A percentile compares a stretch with the other conserved stretches of the same genome.
These are phyloP conservation scores for Euphorbia schlechtendalii DNA, from an alignment of 441 rosid genomes.

Conservation along the genomic window DNA sequence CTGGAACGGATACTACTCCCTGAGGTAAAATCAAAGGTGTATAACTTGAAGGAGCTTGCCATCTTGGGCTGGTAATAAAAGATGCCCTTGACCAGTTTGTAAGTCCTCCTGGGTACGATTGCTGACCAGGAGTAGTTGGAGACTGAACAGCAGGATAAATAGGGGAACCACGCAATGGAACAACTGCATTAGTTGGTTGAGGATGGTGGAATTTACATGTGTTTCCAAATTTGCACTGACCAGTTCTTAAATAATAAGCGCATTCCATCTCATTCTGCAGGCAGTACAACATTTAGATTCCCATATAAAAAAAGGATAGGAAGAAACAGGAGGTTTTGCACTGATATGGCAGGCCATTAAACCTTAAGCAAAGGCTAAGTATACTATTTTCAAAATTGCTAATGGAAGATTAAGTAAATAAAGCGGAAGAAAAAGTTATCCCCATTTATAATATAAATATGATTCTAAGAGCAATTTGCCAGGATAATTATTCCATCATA, in stretches of 20 bases:
- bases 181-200: constrained; percentile 82
- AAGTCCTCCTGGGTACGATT: constrained; percentile 69
- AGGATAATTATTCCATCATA: neutral
- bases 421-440: too few species aligned
- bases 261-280: constrained; percentile 85
- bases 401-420: too few species aligned
- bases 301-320: neutral
- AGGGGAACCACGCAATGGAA: constrained; percentile 67
- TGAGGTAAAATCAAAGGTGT: constrained; percentile 82
- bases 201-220: constrained; percentile 99
- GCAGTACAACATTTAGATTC: neutral
- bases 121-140: constrained; percentile 70
- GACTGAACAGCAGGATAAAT: constrained; percentile 67
- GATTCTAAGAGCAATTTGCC: neutral
- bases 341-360: too few species aligned
- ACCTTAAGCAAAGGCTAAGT: too few species aligned
- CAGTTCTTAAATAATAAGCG: constrained; percentile 91
- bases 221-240: constrained; percentile 89
- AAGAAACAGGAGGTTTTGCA: neutral
- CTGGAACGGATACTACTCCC: constrained; percentile 87
- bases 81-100: constrained; percentile 89
- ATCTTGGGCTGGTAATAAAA: constrained; percentile 83
- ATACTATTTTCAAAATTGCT: too few species aligned
- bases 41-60: constrained; percentile 94
- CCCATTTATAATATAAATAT: too few species aligned